These are phyloP conservation scores for Pseudovirgaria hyperparasitica DNA, from an alignment of 2,329 filamentous ascomycete genomes.

Conservation along the genomic window DNA sequence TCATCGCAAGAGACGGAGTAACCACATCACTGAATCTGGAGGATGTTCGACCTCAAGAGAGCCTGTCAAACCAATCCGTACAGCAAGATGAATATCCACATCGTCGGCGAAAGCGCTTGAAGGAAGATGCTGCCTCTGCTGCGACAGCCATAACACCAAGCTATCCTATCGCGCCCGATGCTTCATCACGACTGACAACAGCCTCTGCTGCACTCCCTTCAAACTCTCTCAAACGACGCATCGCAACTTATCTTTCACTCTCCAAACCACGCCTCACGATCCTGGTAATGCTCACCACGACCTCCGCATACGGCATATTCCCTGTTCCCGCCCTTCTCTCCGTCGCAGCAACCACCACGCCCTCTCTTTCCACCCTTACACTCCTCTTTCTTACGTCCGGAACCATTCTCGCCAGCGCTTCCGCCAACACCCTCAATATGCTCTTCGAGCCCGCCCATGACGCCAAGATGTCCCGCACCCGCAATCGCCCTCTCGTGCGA, in stretches of 20 bases:
- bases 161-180: constrained; percentile 40
- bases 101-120: constrained; percentile 18
- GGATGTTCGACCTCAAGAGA: constrained; percentile 5
- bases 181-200: constrained; percentile 46
- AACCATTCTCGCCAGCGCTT: constrained; percentile 78
- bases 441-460: constrained; percentile 85
- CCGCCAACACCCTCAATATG: constrained; percentile 95
- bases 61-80: constrained; percentile 7
- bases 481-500: constrained; percentile 78
- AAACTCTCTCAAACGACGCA: constrained; percentile 47
- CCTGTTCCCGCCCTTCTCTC: constrained; percentile 78
- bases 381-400: constrained; percentile 84
- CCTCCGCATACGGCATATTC: constrained; percentile 84
- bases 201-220: constrained; percentile 44
- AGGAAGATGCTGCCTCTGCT: constrained; percentile 10
- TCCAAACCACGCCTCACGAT: constrained; percentile 92
- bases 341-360: constrained; percentile 51
- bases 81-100: constrained; percentile 18
- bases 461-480: constrained; percentile 84
- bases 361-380: constrained; percentile 80
- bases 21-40: constrained; percentile 4
- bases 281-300: constrained; percentile 81
- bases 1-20: constrained; percentile 4
- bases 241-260: constrained; percentile 76
- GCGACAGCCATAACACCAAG: constrained; percentile 9